These are phyloP conservation scores for Oryza meridionalis DNA, from an alignment of 176 grass and related monocot species.

Conservation along the genomic window DNA sequence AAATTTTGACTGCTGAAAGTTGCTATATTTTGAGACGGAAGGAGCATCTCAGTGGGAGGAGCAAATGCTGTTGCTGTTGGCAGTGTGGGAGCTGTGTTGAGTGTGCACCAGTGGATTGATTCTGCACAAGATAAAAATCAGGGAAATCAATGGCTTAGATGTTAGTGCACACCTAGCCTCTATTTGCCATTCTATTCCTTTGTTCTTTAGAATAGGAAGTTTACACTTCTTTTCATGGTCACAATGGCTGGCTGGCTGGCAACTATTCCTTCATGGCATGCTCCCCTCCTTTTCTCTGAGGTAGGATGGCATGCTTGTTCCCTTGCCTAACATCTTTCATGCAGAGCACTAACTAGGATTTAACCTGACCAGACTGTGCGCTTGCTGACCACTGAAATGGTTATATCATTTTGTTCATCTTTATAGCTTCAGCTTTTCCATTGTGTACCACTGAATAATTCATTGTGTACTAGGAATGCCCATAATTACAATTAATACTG, in stretches of 20 bases:
- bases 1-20: too few species aligned
- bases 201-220: slow-evolving; percentile 17
- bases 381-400: slow-evolving; percentile 4
- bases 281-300: slow-evolving; percentile 3
- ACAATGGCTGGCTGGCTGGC: not conserved
- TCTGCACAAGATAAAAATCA: not conserved
- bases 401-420: slow-evolving; percentile 26
- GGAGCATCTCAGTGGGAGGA: slow-evolving; percentile 23
- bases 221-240: slow-evolving; percentile 51
- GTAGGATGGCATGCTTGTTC: slow-evolving; percentile 39
- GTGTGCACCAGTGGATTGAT: slow-evolving; percentile 9
- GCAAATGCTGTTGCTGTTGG: slow-evolving; percentile 30
- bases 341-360: not conserved
- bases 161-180: slow-evolving; percentile 31
- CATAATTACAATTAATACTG: not conserved
- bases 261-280: slow-evolving; percentile 40
- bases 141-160: slow-evolving; percentile 24
- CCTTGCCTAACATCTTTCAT: slow-evolving; percentile 18
- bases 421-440: slow-evolving; percentile 1
- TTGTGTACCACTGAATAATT: not conserved
- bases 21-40: too few species aligned
- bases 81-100: slow-evolving; percentile 5
- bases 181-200: slow-evolving; percentile 32
- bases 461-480: not conserved
- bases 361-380: not conserved